These are phyloP conservation scores for Diphasiastrum complanatum DNA, from an alignment of 83 land plant species.

Conservation along the genomic window DNA sequence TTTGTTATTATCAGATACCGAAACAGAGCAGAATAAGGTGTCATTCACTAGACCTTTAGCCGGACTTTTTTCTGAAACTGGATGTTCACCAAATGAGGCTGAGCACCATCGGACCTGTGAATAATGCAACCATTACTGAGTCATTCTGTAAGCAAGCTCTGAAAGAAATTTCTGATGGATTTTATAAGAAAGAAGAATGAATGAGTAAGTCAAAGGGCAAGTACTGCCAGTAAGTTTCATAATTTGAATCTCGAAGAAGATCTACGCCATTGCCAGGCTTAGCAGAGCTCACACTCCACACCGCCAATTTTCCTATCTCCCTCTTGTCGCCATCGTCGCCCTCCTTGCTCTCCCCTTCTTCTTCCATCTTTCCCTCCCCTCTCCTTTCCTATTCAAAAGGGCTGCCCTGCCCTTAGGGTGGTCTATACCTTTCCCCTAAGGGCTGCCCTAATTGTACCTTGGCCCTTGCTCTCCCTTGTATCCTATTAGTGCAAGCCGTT, in stretches of 20 bases:
- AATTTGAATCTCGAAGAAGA: conserved; percentile 37
- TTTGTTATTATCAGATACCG: background rate
- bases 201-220: background rate
- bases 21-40: background rate
- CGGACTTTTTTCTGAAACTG: conserved; percentile 97
- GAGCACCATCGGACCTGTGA: conserved; percentile 95
- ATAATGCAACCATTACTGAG: background rate
- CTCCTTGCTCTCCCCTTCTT: conserved; percentile 22
- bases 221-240: conserved; percentile 42
- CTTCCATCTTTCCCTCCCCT: too few species aligned
- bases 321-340: conserved; percentile 38
- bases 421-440: too few species aligned
- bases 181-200: background rate
- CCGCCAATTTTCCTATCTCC: conserved; percentile 45
- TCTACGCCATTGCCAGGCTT: conserved; percentile 46
- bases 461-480: too few species aligned
- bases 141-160: too few species aligned
- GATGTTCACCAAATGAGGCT: conserved; percentile 92
- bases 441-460: too few species aligned
- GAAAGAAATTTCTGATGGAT: background rate
- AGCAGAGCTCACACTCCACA: conserved; percentile 45
- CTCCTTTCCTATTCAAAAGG: too few species aligned
- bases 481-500: too few species aligned
- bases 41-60: conserved; percentile 42
- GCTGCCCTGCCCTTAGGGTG: too few species aligned